phyloP scores from a whole-genome alignment of 2,329 filamentous ascomycete species.

The Alternaria brassicae region DNA sequence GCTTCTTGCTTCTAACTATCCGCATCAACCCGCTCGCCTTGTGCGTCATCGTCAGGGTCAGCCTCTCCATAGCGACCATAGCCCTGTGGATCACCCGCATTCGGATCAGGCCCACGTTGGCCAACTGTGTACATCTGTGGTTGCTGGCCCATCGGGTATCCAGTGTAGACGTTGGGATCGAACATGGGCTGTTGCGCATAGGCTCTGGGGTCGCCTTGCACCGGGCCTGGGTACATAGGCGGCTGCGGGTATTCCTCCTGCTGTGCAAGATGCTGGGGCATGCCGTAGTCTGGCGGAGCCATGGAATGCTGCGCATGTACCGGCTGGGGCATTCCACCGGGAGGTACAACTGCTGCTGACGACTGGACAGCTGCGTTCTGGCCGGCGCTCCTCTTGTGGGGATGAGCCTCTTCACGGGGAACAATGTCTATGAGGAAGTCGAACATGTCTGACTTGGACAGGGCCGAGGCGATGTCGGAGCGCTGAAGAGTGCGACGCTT shows the following conservation, averaged over 20 bases:
- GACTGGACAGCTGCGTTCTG: conserved; percentile 50
- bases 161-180: conserved; percentile 80
- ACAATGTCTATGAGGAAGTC: conserved; percentile 99
- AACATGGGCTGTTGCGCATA: conserved; percentile 87
- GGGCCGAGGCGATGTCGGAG: conserved; percentile 92
- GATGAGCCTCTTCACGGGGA: conserved; percentile 88
- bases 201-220: conserved; percentile 73
- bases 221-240: conserved; percentile 81
- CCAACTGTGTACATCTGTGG: conserved; percentile 59
- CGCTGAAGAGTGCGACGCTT: conserved; percentile 94
- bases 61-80: conserved; percentile 49
- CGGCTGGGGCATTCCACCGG: conserved; percentile 50
- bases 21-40: conserved; percentile 51
- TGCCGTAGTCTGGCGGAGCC: conserved; percentile 64
- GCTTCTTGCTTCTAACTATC: conserved; percentile 28
- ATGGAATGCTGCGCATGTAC: conserved; percentile 60
- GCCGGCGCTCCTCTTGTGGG: conserved; percentile 71
- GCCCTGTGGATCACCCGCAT: conserved; percentile 47
- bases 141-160: conserved; percentile 81
- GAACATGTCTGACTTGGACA: conserved; percentile 99
- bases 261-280: conserved; percentile 65
- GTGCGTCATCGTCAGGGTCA: conserved; percentile 51
- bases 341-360: conserved; percentile 50
- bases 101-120: conserved; percentile 49
- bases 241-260: conserved; percentile 76